Conservation (phyloP, 2,329 filamentous ascomycete genomes). For the Raffaelea albimanens region DNA sequence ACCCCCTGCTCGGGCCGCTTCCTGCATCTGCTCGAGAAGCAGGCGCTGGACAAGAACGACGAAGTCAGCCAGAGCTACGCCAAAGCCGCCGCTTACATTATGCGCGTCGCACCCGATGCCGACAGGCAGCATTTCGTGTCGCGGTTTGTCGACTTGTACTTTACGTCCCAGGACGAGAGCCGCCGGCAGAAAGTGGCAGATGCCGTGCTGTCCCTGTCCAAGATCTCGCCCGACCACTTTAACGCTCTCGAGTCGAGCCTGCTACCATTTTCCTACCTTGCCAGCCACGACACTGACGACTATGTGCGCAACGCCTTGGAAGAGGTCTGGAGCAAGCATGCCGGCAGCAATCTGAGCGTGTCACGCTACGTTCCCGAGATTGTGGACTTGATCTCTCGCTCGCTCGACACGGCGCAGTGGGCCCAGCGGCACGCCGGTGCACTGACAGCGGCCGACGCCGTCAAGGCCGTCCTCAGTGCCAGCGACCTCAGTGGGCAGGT, state of each 20-base stretch:
- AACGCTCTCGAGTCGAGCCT: conserved; percentile 63
- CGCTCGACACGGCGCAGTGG: conserved; percentile 78
- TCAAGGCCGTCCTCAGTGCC: conserved; percentile 54
- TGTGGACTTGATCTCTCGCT: conserved; percentile 52
- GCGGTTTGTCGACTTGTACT: conserved; percentile 61
- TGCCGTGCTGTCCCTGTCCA: conserved; percentile 72
- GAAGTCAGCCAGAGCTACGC: conserved; percentile 88
- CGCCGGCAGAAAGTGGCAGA: conserved; percentile 71
- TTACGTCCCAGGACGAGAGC: conserved; percentile 68
- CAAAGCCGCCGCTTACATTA: conserved; percentile 74
- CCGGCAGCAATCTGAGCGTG: conserved; percentile 74
- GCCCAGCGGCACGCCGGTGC: conserved; percentile 82
- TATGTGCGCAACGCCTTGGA: conserved; percentile 71
- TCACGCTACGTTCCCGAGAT: conserved; percentile 81
- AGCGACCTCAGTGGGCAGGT: conserved; percentile 49
- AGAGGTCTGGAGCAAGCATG: conserved; percentile 84
- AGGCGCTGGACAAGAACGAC: conserved; percentile 84
- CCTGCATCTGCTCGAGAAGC: conserved; percentile 67
- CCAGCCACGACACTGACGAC: conserved; percentile 74
- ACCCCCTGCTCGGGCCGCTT: conserved; percentile 66
- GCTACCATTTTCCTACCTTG: conserved; percentile 81
- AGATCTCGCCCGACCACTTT: conserved; percentile 83
- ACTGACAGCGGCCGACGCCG: conserved; percentile 65
- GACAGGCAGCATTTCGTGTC: conserved; percentile 41
- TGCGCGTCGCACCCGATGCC: conserved; percentile 46